Base-by-base conservation (phyloP, 1,139 yeast genomes). In the Eremothecium coryli region DNA sequence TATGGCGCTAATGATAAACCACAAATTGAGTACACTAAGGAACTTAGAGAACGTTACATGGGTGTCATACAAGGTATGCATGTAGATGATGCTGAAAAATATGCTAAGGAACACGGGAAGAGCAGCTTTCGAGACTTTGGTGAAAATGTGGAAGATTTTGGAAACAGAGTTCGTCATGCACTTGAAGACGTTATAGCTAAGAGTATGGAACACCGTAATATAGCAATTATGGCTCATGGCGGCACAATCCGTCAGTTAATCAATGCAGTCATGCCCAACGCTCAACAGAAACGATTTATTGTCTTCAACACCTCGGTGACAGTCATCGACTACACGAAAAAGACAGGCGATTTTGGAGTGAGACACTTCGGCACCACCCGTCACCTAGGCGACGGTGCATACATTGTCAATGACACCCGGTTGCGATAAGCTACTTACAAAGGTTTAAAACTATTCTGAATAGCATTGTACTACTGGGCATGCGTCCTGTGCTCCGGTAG, bases 11-110 rank as follows among this genome's bases (percentile, higher is more conserved):
- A 29, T 2, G 38, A 37, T 9, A 38, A 41, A 7, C 45, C 49
- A 3, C 37, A 40, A 5, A 49, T 56, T n/a, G 39, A 43, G 13
- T 48, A 38, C 18, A 51, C 52, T 6, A 24, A 43, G 5, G 66
- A 66, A 18, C 62, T 82, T 29, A 67, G 96, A 40, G 96, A 86
- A 52, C 64, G 95, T 31, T 58, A 63, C 38, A 82, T 86, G 94
- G 96, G 95, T 1, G 68, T 63, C 10, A 70, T 77, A 16, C 85
- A 86, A 53, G 94, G 94, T 2, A 73, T 81, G 82, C 62, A 64
- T 30, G 62, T 82, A 17, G 57, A 53, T 16, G 90, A 80, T 31
- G 96, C 95, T 1, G 62, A 71, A 15, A 66, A 52, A 2, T 62
- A 68, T 46, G 82, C 82, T 1, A 63, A 58, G 16, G 50, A 57